Conservation (phyloP, 805 yeast genomes). For the Candida verbasci region DNA sequence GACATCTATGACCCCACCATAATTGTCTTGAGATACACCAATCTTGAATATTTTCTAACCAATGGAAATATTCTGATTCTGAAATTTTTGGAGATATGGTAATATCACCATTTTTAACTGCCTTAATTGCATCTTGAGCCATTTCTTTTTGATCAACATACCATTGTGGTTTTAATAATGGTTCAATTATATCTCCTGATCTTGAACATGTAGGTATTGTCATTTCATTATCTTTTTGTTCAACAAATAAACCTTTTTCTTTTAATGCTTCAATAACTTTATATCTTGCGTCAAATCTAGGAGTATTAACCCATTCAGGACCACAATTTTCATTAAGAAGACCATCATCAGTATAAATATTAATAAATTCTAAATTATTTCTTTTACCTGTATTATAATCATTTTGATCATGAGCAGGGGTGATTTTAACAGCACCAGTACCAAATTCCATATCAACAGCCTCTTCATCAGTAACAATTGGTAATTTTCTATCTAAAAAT, state of each 20-base stretch:
- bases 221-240: constrained; percentile 94
- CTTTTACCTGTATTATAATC: constrained; percentile 97
- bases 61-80: constrained; percentile 88
- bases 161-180: constrained; percentile 98
- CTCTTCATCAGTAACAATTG: constrained; percentile 84
- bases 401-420: constrained; percentile 97
- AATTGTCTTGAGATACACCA: constrained; percentile 97
- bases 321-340: constrained; percentile 88
- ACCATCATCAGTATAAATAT: constrained; percentile 91
- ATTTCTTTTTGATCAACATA: constrained; percentile 91
- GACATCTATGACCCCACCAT: constrained; percentile 98
- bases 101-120: constrained; percentile 77
- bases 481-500: constrained; percentile 76
- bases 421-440: constrained; percentile 99
- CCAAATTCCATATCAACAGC: constrained; percentile 99
- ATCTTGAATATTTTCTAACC: constrained; percentile 95
- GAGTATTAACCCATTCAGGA: constrained; percentile 76
- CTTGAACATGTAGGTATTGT: constrained; percentile 89
- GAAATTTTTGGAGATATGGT: constrained; percentile 84
- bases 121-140: constrained; percentile 84
- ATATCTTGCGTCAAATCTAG: constrained; percentile 91
- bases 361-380: constrained; percentile 80
- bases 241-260: constrained; percentile 63
- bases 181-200: constrained; percentile 97
- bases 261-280: constrained; percentile 77